Conservation (phyloP, 2,329 filamentous ascomycete species). For the Calonectria honghensis region DNA sequence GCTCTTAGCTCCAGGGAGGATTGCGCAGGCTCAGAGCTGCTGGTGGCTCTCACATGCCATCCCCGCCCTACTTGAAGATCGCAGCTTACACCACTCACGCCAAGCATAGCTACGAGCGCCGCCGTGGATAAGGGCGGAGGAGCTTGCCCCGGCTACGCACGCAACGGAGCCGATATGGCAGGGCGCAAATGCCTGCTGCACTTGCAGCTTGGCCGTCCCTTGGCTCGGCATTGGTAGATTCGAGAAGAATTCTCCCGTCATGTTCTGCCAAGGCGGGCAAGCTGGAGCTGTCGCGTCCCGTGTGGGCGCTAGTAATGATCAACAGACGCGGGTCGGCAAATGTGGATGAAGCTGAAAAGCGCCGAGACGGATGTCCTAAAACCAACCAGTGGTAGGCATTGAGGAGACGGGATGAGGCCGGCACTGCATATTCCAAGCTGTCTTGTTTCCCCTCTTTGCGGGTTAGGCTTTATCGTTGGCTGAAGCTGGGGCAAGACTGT, state of each 20-base stretch:
- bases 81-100: slow-evolving; percentile 5
- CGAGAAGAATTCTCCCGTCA: not conserved
- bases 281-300: slow-evolving; percentile 14
- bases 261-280: not conserved
- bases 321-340: not conserved
- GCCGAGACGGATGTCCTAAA: slow-evolving; percentile 6
- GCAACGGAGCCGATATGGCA: not conserved
- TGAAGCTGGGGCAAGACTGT: slow-evolving; percentile 16
- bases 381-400: slow-evolving; percentile 4
- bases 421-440: slow-evolving; percentile 14
- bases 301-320: slow-evolving; percentile 5
- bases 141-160: not conserved
- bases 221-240: not conserved
- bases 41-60: slow-evolving; percentile 13
- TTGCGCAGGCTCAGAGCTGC: not conserved
- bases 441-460: slow-evolving; percentile 11
- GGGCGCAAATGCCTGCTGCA: not conserved
- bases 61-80: not conserved
- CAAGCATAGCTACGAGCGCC: not conserved
- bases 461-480: slow-evolving; percentile 11
- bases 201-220: not conserved
- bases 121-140: not conserved
- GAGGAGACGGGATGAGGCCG: not conserved
- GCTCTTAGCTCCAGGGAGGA: not conserved
- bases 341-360: slow-evolving; percentile 10